Percentiles rank a stretch among this genome's conserved stretches.
Conservation (phyloP, 2,329 filamentous ascomycete genomes). For the Botryotinia narcissicola region DNA sequence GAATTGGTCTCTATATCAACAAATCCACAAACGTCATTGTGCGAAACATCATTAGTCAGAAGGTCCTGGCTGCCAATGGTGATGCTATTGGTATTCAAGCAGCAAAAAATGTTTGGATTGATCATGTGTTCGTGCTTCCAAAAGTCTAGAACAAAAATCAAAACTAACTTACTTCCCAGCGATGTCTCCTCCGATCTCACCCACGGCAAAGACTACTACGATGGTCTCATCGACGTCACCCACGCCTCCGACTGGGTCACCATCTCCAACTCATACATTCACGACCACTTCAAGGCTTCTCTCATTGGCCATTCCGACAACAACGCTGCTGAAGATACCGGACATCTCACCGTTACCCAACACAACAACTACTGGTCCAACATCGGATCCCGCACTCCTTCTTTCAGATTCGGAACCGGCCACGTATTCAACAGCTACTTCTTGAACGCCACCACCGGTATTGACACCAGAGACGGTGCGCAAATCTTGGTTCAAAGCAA, state of each 20-base stretch:
- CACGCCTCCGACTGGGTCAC: conserved; percentile 47
- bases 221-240: conserved; percentile 46
- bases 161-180: conserved; percentile 6
- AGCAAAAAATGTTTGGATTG: conserved; percentile 46
- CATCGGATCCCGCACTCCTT: conserved; percentile 44
- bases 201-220: conserved; percentile 44
- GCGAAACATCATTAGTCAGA: conserved; percentile 53
- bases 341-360: conserved; percentile 35
- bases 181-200: conserved; percentile 39
- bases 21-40: conserved; percentile 53
- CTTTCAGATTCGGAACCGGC: conserved; percentile 63
- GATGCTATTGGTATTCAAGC: conserved; percentile 51
- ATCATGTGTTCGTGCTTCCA: conserved; percentile 10
- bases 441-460: conserved; percentile 47
- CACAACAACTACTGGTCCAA: conserved; percentile 34
- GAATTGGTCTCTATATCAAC: conserved; percentile 49
- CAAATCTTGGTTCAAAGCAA: conserved; percentile 49
- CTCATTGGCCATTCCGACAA: conserved; percentile 36
- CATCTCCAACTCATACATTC: conserved; percentile 44
- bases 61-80: conserved; percentile 46
- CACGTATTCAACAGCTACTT: conserved; percentile 53
- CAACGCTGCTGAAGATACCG: conserved; percentile 33
- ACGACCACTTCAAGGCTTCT: conserved; percentile 42
- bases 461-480: conserved; percentile 58
- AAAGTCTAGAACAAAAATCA: neutral